These are phyloP conservation scores for Calonectria hongkongensis DNA, from an alignment of 2,329 filamentous ascomycete species.

Conservation along the genomic window DNA sequence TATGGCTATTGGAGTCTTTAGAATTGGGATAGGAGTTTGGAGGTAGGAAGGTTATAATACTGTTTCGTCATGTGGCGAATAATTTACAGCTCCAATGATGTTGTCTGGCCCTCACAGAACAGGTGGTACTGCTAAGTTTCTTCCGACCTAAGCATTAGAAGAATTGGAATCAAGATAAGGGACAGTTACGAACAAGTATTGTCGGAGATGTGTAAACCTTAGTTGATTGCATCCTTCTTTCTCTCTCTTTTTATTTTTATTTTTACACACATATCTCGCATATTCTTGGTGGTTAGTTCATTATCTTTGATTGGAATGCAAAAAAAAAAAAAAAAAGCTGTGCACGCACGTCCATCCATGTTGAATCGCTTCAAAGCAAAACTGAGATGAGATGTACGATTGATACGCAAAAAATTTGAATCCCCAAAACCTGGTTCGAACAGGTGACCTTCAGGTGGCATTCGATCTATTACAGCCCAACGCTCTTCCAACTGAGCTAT, in stretches of 20 bases:
- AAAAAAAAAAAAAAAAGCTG: not conserved
- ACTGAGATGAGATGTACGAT: too few species aligned
- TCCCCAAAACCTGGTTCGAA: constrained; percentile 43
- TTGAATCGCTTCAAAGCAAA: too few species aligned
- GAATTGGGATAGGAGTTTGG: constrained; percentile 26
- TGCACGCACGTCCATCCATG: too few species aligned
- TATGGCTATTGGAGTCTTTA: constrained; percentile 13
- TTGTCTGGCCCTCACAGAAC: not conserved
- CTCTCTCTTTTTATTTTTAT: too few species aligned
- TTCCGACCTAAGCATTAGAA: too few species aligned
- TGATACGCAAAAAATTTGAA: constrained; percentile 8
- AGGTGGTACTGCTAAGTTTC: too few species aligned
- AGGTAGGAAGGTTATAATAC: not conserved
- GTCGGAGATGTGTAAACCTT: too few species aligned
- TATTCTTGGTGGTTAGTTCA: too few species aligned
- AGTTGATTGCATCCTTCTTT: too few species aligned
- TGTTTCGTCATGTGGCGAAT: not conserved
- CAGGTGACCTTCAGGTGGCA: constrained; percentile 43
- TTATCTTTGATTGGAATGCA: not conserved
- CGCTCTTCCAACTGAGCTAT: constrained; percentile 44
- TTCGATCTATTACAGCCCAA: constrained; percentile 42
- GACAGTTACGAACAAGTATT: too few species aligned
- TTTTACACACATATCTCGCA: too few species aligned
- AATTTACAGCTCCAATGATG: not conserved
- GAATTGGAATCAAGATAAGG: too few species aligned